Percentiles rank a stretch among this genome's conserved stretches.
Conservation (phyloP, 176 grass and related monocot species). For the Oryza coarctata region DNA sequence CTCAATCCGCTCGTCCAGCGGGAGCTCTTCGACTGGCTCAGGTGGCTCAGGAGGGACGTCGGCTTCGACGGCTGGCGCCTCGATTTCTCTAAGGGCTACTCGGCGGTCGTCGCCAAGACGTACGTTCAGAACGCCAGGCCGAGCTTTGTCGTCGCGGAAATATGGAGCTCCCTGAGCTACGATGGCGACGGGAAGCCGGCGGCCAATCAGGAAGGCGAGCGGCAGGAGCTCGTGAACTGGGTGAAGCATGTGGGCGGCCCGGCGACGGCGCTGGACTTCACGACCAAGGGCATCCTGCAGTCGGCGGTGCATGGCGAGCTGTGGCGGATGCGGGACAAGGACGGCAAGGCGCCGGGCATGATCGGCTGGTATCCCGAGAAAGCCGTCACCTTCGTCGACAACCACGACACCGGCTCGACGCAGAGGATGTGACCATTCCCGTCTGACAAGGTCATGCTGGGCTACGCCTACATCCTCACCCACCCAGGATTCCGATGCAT, state of each 20-base stretch:
- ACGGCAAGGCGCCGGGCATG: conserved; percentile 53
- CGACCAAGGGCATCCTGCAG: conserved; percentile 54
- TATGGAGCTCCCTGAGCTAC: conserved; percentile 52
- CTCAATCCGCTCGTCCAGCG: conserved; percentile 52
- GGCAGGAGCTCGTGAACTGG: conserved; percentile 58
- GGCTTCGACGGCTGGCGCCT: conserved; percentile 64
- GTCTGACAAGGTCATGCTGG: conserved; percentile 72
- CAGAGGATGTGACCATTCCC: conserved; percentile 68
- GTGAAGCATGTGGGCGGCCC: conserved; percentile 32
- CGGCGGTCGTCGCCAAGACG: conserved; percentile 37
- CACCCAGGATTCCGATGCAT: conserved; percentile 61
- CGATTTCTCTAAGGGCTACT: conserved; percentile 57
- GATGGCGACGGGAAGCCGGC: conserved; percentile 40
- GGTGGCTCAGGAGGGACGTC: conserved; percentile 56
- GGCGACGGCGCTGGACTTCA: conserved; percentile 53
- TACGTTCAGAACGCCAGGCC: conserved; percentile 38
- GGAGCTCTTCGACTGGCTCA: conserved; percentile 63
- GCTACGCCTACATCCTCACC: conserved; percentile 79
- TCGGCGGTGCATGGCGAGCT: conserved; percentile 49
- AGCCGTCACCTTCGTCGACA: conserved; percentile 65
- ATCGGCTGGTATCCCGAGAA: conserved; percentile 60
- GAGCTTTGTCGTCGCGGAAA: conserved; percentile 50
- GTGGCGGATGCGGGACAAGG: conserved; percentile 33
- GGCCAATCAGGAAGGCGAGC: conserved; percentile 33
- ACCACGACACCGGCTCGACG: conserved; percentile 67